A percentile compares a stretch with the other conserved stretches of the same genome.
phyloP scores from a whole-genome alignment of 495 filamentous ascomycete species.

The Penicillium soppii region DNA sequence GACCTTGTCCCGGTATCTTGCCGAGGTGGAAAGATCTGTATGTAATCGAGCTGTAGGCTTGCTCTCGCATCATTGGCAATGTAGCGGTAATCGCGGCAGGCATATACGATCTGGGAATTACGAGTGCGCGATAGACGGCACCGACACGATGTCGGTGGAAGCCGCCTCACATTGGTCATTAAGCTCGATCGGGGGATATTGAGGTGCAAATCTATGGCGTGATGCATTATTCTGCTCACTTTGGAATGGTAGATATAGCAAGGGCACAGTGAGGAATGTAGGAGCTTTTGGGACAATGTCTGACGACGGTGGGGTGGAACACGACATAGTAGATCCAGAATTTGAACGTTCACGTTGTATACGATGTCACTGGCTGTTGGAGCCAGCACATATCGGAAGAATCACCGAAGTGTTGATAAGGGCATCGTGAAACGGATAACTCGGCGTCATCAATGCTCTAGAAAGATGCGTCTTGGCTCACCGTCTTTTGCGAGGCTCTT shows the following conservation, averaged over 20 bases:
- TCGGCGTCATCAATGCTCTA: neutral
- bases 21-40: neutral
- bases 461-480: no score
- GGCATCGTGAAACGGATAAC: neutral
- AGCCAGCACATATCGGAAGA: neutral
- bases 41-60: neutral
- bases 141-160: neutral
- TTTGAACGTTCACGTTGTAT: neutral
- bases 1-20: neutral
- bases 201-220: neutral
- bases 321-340: neutral
- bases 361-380: neutral
- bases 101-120: neutral
- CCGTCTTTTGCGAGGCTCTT: slow-evolving; percentile 26
- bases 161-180: neutral
- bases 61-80: neutral
- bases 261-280: neutral
- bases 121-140: neutral
- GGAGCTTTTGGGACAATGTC: neutral
- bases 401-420: neutral
- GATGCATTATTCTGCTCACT: slow-evolving; percentile 6
- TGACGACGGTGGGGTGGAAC: neutral
- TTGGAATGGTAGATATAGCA: slow-evolving; percentile 1
- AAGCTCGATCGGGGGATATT: neutral
- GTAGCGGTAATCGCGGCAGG: slow-evolving; percentile 6